These are phyloP conservation scores for Sphagnum contortum DNA, from an alignment of 225 moss, liverwort and hornwort species.

Conservation along the genomic window DNA sequence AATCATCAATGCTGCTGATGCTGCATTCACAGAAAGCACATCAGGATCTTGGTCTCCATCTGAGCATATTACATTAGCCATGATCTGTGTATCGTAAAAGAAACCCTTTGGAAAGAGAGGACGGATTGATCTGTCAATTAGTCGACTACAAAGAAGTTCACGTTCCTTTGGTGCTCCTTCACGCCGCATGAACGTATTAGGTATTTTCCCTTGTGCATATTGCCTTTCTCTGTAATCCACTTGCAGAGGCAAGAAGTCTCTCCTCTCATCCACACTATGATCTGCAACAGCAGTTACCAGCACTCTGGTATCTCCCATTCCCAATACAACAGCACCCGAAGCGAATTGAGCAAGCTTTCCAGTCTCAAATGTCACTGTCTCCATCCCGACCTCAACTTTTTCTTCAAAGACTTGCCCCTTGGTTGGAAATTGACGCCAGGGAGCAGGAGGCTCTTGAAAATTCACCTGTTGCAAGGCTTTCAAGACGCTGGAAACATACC, in stretches of 20 bases:
- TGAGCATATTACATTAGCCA: conserved; percentile 84
- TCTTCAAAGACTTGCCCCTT: conserved; percentile 66
- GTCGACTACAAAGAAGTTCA: conserved; percentile 80
- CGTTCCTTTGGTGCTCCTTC: conserved; percentile 92
- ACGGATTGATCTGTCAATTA: conserved; percentile 80
- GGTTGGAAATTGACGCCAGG: conserved; percentile 79
- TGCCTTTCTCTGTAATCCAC: conserved; percentile 98
- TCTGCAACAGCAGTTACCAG: conserved; percentile 78
- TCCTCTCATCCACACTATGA: conserved; percentile 34
- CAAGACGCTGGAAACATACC: conserved; percentile 8
- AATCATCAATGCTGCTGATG: conserved; percentile 85
- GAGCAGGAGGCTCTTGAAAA: conserved; percentile 43
- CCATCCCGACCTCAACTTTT: conserved; percentile 40
- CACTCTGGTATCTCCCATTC: conserved; percentile 81
- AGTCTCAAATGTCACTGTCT: conserved; percentile 68
- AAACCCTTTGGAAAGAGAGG: conserved; percentile 85
- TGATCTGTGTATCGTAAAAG: conserved; percentile 87
- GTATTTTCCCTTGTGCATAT: conserved; percentile 87
- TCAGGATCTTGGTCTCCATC: conserved; percentile 98
- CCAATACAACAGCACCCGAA: conserved; percentile 77
- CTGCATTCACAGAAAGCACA: conserved; percentile 86
- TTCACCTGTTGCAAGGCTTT: conserved; percentile 13
- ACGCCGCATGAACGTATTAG: conserved; percentile 87
- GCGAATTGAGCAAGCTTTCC: conserved; percentile 95
- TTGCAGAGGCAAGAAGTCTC: conserved; percentile 71